Percentiles rank a stretch among this genome's conserved stretches.
phyloP scores from a whole-genome alignment of 2,329 filamentous ascomycete species.

The Beauveria asiatica region DNA sequence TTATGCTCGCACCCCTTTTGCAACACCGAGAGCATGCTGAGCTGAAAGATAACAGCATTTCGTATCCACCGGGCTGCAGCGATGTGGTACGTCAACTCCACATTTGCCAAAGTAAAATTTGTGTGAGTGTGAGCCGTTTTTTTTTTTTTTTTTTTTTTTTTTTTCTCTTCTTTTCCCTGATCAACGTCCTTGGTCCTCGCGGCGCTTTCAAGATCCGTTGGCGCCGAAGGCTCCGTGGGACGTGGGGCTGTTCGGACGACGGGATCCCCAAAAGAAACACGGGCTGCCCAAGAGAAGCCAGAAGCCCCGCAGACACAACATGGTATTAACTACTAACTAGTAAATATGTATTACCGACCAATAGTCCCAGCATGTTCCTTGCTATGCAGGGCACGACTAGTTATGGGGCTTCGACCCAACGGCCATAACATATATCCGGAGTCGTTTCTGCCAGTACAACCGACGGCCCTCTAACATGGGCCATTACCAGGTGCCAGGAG shows the following conservation, averaged over 20 bases:
- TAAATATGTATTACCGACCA: neutral
- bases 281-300: neutral
- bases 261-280: neutral
- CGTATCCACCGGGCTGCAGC: neutral
- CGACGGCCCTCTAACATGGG: neutral
- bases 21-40: neutral
- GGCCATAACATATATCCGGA: neutral
- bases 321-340: too few relatives aligned
- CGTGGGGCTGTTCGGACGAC: neutral
- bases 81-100: neutral
- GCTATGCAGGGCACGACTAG: neutral
- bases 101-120: neutral
- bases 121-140: neutral
- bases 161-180: neutral
- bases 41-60: conserved; percentile 5
- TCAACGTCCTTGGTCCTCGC: neutral
- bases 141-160: too few relatives aligned
- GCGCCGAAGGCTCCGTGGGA: neutral
- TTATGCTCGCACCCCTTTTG: neutral
- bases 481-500: neutral
- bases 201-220: neutral
- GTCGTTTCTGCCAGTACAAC: neutral
- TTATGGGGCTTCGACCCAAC: neutral
- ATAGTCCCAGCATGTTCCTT: neutral
- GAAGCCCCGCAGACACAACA: neutral